Percentiles rank a stretch among this genome's conserved stretches.
Conservation (phyloP, 2,329 filamentous ascomycete species). For the Geosmithia putterillii region DNA sequence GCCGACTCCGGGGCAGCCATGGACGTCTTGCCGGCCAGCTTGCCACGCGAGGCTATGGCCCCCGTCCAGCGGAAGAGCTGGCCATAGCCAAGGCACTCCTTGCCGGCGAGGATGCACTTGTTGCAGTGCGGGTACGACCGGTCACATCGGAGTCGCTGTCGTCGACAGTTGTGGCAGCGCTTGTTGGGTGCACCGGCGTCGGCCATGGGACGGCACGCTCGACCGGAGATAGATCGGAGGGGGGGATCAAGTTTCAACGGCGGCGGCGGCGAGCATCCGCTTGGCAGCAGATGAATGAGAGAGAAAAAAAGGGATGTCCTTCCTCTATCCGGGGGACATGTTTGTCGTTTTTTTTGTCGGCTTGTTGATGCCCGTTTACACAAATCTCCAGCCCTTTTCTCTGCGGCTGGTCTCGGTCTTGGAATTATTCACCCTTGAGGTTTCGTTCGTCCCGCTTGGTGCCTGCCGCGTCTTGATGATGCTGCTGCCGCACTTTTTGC, state of each 20-base stretch:
- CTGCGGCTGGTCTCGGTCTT: no score
- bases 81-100: conserved; percentile 40
- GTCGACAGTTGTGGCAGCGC: conserved; percentile 41
- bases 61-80: conserved; percentile 40
- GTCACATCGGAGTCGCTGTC: conserved; percentile 39
- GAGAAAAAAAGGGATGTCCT: not conserved
- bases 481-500: no score
- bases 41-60: conserved; percentile 28
- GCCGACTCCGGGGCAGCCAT: conserved; percentile 11
- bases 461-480: no score
- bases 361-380: not conserved
- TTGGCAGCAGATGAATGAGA: not conserved
- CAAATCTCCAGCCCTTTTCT: no score
- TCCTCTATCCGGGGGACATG: not conserved
- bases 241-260: no score
- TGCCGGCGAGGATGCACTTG: conserved; percentile 34
- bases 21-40: conserved; percentile 25
- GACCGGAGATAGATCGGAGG: no score
- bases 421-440: no score
- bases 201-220: not conserved
- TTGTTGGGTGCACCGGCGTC: conserved; percentile 12
- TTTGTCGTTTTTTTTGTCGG: no score
- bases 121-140: conserved; percentile 36
- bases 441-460: no score
- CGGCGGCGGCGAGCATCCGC: no score